A percentile compares a stretch with the other conserved stretches of the same genome.
These are phyloP conservation scores for Ceratopteris richardii DNA, from an alignment of 75 land plant genomes.

Conservation along the genomic window DNA sequence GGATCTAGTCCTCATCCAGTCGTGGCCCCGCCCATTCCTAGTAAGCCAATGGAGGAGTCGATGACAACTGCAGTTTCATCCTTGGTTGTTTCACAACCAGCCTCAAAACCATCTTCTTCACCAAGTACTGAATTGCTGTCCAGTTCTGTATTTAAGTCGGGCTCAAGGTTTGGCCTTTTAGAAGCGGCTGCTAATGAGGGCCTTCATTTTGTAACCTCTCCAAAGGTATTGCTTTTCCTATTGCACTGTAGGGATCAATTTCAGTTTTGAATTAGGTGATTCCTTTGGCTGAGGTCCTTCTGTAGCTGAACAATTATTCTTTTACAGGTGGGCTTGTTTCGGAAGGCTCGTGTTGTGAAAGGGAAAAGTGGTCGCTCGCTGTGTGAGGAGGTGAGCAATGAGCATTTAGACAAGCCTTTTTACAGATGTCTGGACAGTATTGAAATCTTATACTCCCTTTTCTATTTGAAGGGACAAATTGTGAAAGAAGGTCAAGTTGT, in stretches of 20 bases:
- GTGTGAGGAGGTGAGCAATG: slow-evolving; percentile 61
- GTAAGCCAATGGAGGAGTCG: slow-evolving; percentile 48
- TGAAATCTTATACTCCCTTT: no score
- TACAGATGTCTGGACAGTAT: no score
- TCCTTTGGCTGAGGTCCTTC: not conserved
- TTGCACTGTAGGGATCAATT: not conserved
- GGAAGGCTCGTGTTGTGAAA: slow-evolving; percentile 60
- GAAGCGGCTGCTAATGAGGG: slow-evolving; percentile 59
- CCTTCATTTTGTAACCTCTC: slow-evolving; percentile 51
- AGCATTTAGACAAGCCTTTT: not conserved
- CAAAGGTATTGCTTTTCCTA: slow-evolving; percentile 53
- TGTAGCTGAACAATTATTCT: not conserved
- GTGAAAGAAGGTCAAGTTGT: slow-evolving; percentile 83
- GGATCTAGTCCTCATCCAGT: slow-evolving; percentile 16
- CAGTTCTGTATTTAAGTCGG: slow-evolving; percentile 18
- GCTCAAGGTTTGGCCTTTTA: slow-evolving; percentile 45
- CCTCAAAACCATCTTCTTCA: slow-evolving; percentile 29
- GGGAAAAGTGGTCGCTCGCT: slow-evolving; percentile 65
- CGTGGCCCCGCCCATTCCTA: slow-evolving; percentile 36
- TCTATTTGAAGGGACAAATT: slow-evolving; percentile 48
- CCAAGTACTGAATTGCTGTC: slow-evolving; percentile 25
- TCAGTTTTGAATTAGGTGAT: not conserved
- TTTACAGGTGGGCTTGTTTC: slow-evolving; percentile 74
- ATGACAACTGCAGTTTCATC: slow-evolving; percentile 20
- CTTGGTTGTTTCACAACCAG: slow-evolving; percentile 25